Evolutionary conservation across 108 stramenopile species (phyloP).

Genomic region (Nitzschia putrida): DNA sequence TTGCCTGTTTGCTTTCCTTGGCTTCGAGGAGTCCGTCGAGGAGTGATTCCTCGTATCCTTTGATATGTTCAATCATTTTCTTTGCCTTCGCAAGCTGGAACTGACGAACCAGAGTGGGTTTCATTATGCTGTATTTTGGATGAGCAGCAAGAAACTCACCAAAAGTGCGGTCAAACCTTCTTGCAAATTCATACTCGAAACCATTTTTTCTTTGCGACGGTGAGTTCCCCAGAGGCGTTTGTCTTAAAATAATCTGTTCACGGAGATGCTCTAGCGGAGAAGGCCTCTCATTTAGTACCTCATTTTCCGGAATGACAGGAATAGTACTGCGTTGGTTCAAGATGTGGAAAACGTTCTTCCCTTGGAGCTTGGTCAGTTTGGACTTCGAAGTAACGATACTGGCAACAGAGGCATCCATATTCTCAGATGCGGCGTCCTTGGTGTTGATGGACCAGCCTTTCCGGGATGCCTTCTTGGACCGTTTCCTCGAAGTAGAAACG

Average conservation of each 20-base stretch:
- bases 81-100: constrained; percentile 49
- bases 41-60: constrained; percentile 17
- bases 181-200: constrained; percentile 47
- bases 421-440: background rate
- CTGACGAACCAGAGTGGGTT: constrained; percentile 41
- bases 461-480: background rate
- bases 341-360: background rate
- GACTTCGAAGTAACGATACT: background rate
- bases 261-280: background rate
- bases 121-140: constrained; percentile 30
- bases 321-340: background rate
- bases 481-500: background rate
- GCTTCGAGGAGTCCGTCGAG: constrained; percentile 1
- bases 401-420: background rate
- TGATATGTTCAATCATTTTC: constrained; percentile 33
- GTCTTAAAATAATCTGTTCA: background rate
- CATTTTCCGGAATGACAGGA: background rate
- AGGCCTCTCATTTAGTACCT: background rate
- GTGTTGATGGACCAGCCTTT: background rate
- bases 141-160: constrained; percentile 40
- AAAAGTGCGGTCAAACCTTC: constrained; percentile 44
- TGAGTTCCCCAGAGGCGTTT: background rate
- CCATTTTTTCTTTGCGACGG: constrained; percentile 23
- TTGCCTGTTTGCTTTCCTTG: constrained; percentile 9
- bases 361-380: background rate